Evolutionary conservation across 352 stramenopile species (phyloP).

Genomic region (Globisporangium spiculum): DNA sequence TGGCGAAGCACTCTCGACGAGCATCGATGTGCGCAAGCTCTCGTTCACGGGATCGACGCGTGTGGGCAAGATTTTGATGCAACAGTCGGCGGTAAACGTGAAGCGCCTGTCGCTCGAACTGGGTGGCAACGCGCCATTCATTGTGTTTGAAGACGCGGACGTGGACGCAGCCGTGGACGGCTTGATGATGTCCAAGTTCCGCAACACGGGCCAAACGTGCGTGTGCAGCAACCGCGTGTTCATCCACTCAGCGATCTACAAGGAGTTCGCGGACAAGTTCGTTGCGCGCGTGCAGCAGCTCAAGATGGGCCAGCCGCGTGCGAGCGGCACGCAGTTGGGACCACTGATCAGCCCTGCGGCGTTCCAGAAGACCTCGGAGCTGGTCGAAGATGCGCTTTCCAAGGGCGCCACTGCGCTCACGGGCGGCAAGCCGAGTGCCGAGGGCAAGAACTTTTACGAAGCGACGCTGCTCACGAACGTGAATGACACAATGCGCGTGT

Average conservation of each 20-base stretch:
- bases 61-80: constrained; percentile 79
- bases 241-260: constrained; percentile 91
- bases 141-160: constrained; percentile 91
- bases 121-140: constrained; percentile 91
- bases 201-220: constrained; percentile 88
- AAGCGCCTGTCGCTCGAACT: constrained; percentile 89
- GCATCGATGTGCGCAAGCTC: constrained; percentile 84
- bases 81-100: constrained; percentile 73
- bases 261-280: constrained; percentile 90
- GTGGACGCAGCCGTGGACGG: constrained; percentile 82
- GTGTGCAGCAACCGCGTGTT: constrained; percentile 93
- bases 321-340: constrained; percentile 81
- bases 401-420: constrained; percentile 87
- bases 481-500: constrained; percentile 83
- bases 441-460: constrained; percentile 90
- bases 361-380: constrained; percentile 83
- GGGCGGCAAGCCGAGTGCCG: constrained; percentile 67
- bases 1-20: constrained; percentile 69
- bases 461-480: constrained; percentile 92
- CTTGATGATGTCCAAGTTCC: constrained; percentile 85
- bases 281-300: constrained; percentile 73
- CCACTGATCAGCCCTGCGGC: constrained; percentile 93
- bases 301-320: constrained; percentile 86
- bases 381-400: constrained; percentile 88
- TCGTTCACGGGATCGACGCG: constrained; percentile 87